Evolutionary conservation across 2,329 filamentous ascomycete species (phyloP).

Genomic region (Aspergillus aculeatus): DNA sequence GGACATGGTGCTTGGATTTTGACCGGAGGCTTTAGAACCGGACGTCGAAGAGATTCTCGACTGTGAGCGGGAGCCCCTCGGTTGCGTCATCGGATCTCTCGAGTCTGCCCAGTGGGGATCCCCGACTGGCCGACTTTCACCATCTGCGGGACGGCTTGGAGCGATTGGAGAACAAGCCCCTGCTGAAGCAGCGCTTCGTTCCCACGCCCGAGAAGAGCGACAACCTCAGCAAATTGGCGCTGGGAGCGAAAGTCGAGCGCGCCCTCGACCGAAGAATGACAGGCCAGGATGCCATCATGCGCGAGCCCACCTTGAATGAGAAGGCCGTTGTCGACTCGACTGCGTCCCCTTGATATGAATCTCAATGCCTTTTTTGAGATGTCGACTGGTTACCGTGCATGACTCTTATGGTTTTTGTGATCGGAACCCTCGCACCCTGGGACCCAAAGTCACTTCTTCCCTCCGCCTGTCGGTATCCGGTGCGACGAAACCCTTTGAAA

Average conservation of each 20-base stretch:
- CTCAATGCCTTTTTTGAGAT: slow-evolving; percentile 7
- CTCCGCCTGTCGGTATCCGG: not conserved
- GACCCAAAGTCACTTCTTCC: not conserved
- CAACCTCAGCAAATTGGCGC: slow-evolving; percentile 78
- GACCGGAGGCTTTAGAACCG: slow-evolving; percentile 41
- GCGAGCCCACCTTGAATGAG: slow-evolving; percentile 57
- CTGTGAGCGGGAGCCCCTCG: slow-evolving; percentile 50
- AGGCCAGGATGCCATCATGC: slow-evolving; percentile 77
- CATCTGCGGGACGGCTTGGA: slow-evolving; percentile 77
- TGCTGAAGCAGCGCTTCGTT: slow-evolving; percentile 76
- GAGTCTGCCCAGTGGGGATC: slow-evolving; percentile 45
- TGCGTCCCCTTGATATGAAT: slow-evolving; percentile 14
- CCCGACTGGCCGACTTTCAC: slow-evolving; percentile 64
- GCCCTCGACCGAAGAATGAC: slow-evolving; percentile 84
- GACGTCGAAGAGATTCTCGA: slow-evolving; percentile 54
- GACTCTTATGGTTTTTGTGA: slow-evolving; percentile 5
- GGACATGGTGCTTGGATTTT: not conserved
- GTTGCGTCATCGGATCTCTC: slow-evolving; percentile 46
- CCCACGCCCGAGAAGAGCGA: slow-evolving; percentile 77
- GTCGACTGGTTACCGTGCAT: slow-evolving; percentile 7
- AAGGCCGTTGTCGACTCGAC: slow-evolving; percentile 32
- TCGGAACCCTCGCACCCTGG: slow-evolving; percentile 6
- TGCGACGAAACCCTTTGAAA: not conserved
- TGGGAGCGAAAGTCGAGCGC: slow-evolving; percentile 86
- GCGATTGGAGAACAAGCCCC: slow-evolving; percentile 85